Conservation (phyloP, 148 eudicot species). For the Vaccinium corymbosum region DNA sequence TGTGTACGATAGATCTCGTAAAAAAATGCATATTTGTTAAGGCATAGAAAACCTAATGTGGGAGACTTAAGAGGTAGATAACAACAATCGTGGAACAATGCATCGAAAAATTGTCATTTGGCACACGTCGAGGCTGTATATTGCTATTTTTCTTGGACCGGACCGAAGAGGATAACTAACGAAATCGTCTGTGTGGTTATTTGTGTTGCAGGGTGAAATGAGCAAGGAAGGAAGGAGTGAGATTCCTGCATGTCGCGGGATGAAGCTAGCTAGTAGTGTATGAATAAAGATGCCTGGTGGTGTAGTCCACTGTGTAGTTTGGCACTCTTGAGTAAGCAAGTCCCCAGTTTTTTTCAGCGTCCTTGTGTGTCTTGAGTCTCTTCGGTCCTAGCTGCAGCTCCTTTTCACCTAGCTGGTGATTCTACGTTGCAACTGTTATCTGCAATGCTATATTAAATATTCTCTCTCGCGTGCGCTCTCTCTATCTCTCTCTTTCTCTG, state of each 20-base stretch:
- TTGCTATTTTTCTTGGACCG: neutral
- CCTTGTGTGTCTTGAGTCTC: neutral
- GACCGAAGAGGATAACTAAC: neutral
- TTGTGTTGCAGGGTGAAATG: conserved; percentile 10
- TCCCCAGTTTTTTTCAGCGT: neutral
- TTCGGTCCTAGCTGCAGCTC: neutral
- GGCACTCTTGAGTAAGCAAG: neutral
- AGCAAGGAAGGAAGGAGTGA: neutral
- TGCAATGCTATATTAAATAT: neutral
- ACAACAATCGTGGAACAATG: neutral
- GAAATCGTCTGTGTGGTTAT: neutral
- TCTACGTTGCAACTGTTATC: neutral
- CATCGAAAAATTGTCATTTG: neutral
- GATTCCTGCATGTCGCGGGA: neutral
- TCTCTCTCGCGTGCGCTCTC: conserved; percentile 1
- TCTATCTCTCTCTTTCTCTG: neutral
- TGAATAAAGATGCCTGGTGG: neutral
- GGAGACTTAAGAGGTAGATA: neutral
- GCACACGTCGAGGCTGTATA: neutral
- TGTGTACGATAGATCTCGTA: no score
- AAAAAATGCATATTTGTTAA: neutral
- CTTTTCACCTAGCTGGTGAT: neutral
- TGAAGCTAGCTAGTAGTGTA: neutral
- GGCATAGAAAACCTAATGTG: neutral
- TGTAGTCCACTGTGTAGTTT: neutral